A percentile compares a stretch with the other conserved stretches of the same genome.
Evolutionary conservation across 306 rosid genomes (phyloP).

Genomic region (Hylodesmum podocarpum): DNA sequence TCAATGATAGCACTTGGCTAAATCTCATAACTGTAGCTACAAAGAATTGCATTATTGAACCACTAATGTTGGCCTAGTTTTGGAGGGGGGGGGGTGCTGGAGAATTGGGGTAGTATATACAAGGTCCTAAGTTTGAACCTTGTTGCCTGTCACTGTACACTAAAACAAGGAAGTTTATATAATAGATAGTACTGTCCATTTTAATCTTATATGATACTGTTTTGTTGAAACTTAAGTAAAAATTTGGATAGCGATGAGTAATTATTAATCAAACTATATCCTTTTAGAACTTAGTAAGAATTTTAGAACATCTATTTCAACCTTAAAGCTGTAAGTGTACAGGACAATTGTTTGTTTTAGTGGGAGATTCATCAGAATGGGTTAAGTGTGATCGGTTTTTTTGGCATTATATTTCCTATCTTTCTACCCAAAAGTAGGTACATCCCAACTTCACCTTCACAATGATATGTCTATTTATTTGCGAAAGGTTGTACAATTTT

Average conservation of each 20-base stretch:
- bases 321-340: neutral
- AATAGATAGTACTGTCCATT: neutral
- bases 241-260: neutral
- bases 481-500: slow-evolving; percentile 4
- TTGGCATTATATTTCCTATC: neutral
- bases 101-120: too few species aligned
- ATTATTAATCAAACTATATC: neutral
- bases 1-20: neutral
- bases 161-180: neutral
- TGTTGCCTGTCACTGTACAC: too few species aligned
- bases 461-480: neutral
- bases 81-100: too few species aligned
- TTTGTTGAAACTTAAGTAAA: neutral
- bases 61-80: too few species aligned
- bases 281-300: neutral
- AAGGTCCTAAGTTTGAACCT: too few species aligned
- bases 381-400: neutral
- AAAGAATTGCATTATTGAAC: too few species aligned
- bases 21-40: neutral
- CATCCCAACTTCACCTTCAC: neutral
- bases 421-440: neutral
- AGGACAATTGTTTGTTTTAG: neutral
- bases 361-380: neutral
- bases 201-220: neutral
- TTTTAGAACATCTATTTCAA: neutral